Conservation (phyloP, 108 stramenopile species). For the Fragilariopsis cylindrus region DNA sequence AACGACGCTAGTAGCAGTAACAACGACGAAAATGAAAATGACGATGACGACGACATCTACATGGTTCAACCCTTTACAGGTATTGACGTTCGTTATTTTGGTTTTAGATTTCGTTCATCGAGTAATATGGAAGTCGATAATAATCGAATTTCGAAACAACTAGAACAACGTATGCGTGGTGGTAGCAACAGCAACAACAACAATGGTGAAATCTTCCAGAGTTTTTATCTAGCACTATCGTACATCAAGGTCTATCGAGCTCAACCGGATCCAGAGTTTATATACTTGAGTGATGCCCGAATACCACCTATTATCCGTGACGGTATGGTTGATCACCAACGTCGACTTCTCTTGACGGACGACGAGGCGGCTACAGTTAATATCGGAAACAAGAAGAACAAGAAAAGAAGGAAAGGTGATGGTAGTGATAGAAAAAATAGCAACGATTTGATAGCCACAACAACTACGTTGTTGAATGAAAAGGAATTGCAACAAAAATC, state of each 20-base stretch:
- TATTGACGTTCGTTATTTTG: conserved; percentile 68
- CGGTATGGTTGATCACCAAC: conserved; percentile 72
- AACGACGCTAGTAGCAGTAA: background rate
- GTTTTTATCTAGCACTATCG: conserved; percentile 75
- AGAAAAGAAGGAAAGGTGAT: background rate
- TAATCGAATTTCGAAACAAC: too few species aligned
- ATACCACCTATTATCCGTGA: conserved; percentile 66
- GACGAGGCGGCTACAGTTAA: background rate
- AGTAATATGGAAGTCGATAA: conserved; percentile 31
- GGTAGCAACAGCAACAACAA: background rate
- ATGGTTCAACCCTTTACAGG: conserved; percentile 58
- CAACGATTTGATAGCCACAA: background rate
- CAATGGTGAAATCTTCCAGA: conserved; percentile 28
- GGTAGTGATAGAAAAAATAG: conserved; percentile 31
- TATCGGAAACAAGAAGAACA: conserved; percentile 11
- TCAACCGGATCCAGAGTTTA: conserved; percentile 85
- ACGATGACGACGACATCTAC: conserved; percentile 17
- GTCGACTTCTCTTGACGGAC: conserved; percentile 38
- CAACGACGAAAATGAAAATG: conserved; percentile 13
- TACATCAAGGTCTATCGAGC: conserved; percentile 80
- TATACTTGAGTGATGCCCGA: conserved; percentile 79
- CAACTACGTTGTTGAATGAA: conserved; percentile 20
- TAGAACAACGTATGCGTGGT: background rate
- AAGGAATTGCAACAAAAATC: conserved; percentile 15
- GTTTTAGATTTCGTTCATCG: conserved; percentile 68